Evolutionary conservation across 2,329 filamentous ascomycete species (phyloP), one percentile per base, ranked within the genome.

Genomic region (Tolypocladium capitatum): DNA sequence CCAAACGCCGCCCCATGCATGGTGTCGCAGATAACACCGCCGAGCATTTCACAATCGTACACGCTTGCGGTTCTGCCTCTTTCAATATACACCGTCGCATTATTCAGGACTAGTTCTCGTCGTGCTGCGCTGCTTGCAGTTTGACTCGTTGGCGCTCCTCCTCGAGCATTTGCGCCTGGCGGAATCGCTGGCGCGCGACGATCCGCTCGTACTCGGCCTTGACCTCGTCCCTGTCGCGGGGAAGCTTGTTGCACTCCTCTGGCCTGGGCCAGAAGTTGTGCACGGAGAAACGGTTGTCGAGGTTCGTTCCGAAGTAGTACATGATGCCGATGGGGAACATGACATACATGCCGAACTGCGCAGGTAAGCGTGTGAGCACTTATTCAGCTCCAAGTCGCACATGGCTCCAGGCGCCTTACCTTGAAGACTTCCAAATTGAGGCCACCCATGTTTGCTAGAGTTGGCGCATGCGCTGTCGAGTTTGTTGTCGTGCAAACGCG

Each of bases 281-380:
- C 1, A 97, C 87, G 43, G 78, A 71, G 73, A 98, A 98, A 54
- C 88, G 84, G 56, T 84, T 78, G 68, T 98, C 92, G 63, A 98
- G 86, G 68, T 98, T 98, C 48, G 90, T 95, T 63, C 92, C 92
- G 68, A 97, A 98, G 74, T 98, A 98, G 76, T 94, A 97, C 92
- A 98, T 98, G 74, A 92, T 90, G 58, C 87, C 89, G 60, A 98
- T 97, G 18, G 92, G 92, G 70, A 98, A 98, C 77, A 96, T 84
- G 72, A 98, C 83, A 73, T 98, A 98, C 78, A 94, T 86, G 72
- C 91, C 90, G 67, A 98, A 98, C 91, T 96, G 53, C 48, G 40
- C 27, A 14, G 16, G 30, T 13, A 14, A 27, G 18, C 16, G 31
- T 5, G 16, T 35, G 21, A 43, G 45, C 24, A 20, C 6, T 34